Evolutionary conservation across 331 rosid genomes (phyloP), one percentile per base, ranked within the genome.

Genomic region (Telfairia occidentalis): DNA sequence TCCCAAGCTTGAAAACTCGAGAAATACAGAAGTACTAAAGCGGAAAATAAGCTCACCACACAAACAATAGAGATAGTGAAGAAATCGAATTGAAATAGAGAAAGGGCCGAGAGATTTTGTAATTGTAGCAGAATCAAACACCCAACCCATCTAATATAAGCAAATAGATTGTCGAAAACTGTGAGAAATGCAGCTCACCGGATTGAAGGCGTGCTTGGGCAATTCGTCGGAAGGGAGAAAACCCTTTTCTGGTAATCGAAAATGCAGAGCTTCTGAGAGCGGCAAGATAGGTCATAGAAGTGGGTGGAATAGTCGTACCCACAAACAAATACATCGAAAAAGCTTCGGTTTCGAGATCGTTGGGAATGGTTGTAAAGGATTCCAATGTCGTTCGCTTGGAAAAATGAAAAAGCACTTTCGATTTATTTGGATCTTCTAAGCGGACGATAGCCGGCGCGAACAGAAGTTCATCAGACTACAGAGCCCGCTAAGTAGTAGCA

Each of bases 271-370:
- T 81, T 9, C 76, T 74, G 67, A 40, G 73, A 2, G 79, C 74
- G 32, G 82, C 58, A 28, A 89, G 75, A 72, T 49, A 77, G 69
- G 78, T 9, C 21, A 91, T 80, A 54, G 90, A 86, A 81, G 87
- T 73, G 77, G 88, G 85, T 26, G 90, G 80, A 38, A 96, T 87
- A 84, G 86, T 32, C 19, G 90, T 78, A 46, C 86, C 87, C 81
- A 84, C 75, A 75, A 77, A 82, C 7, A 54, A 81, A 84, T 82
- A 80, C 90, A 86, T 82, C 50, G 86, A 46, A 46, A 43, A 32
- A 19, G 42, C 1, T 43, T 67, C 0, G 37, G 12, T 37, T 64
- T 32, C 45, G 15, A 61, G 34, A 61, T 61, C 45, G 50, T 38
- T 19, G 45, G 26, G 21, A 59, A 24, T n/a, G n/a, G n/a, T n/a